Evolutionary conservation across 164 flowering plant genomes (phyloP).

Genomic region (Annona squamosa): DNA sequence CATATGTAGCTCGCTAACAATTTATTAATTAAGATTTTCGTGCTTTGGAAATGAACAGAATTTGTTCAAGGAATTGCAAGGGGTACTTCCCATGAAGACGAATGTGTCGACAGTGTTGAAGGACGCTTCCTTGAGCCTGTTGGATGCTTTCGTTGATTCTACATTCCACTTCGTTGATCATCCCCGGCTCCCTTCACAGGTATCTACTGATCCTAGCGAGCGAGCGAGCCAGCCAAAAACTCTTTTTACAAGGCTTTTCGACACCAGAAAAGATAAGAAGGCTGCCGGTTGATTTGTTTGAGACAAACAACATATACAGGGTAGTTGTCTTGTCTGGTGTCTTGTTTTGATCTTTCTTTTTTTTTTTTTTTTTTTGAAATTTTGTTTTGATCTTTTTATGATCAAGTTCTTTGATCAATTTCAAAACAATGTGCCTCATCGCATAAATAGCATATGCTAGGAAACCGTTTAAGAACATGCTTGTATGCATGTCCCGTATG

Average conservation of each 20-base stretch:
- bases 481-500: neutral
- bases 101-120: constrained; percentile 18
- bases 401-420: too few species aligned
- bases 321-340: too few species aligned
- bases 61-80: constrained; percentile 20
- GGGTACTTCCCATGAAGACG: constrained; percentile 11
- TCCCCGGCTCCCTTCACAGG: constrained; percentile 31
- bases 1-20: too few species aligned
- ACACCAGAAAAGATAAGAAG: too few species aligned
- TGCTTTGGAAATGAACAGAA: constrained; percentile 20
- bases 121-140: constrained; percentile 8
- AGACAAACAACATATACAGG: too few species aligned
- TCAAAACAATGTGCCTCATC: too few species aligned
- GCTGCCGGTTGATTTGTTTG: too few species aligned
- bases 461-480: neutral
- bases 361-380: too few species aligned
- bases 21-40: neutral
- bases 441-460: neutral
- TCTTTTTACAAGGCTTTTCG: too few species aligned
- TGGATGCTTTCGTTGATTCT: constrained; percentile 25
- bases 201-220: neutral
- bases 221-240: too few species aligned
- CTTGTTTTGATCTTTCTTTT: too few species aligned
- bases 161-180: constrained; percentile 27
- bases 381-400: too few species aligned